A percentile compares a stretch with the other conserved stretches of the same genome.
Evolutionary conservation across 805 yeast genomes (phyloP).

Genomic region (Metschnikowia colocasiae): DNA sequence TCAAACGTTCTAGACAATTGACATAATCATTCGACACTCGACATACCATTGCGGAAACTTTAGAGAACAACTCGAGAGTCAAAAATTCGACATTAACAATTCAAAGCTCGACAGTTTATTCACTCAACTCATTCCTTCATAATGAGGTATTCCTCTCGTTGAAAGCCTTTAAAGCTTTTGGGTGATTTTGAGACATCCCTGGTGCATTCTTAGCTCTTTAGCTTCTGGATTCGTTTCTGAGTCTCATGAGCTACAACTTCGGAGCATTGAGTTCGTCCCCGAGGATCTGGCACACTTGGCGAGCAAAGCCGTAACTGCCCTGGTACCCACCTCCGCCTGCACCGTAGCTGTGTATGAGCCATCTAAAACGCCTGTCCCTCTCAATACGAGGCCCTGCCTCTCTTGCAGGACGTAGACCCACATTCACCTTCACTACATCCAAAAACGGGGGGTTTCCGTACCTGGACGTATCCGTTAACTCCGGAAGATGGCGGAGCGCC

Average conservation of each 20-base stretch:
- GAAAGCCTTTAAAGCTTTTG: too few relatives aligned
- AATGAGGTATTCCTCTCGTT: too few relatives aligned
- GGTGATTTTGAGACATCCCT: too few relatives aligned
- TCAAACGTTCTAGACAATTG: too few relatives aligned
- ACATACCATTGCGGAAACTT: too few relatives aligned
- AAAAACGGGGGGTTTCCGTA: constrained; percentile 26
- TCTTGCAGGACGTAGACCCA: constrained; percentile 40
- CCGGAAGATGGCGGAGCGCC: constrained; percentile 43
- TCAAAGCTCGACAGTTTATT: too few relatives aligned
- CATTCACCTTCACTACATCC: constrained; percentile 31
- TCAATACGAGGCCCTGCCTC: constrained; percentile 36
- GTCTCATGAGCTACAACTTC: constrained; percentile 1
- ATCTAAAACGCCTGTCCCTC: constrained; percentile 21
- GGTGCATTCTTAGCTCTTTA: too few relatives aligned
- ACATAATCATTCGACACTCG: too few relatives aligned
- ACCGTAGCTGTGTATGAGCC: constrained; percentile 64
- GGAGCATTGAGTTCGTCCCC: neutral
- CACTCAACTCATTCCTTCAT: too few relatives aligned
- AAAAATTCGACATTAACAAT: too few relatives aligned
- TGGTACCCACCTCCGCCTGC: constrained; percentile 46
- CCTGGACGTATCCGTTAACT: constrained; percentile 26
- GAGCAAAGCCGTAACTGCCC: constrained; percentile 62
- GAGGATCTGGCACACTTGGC: constrained; percentile 8
- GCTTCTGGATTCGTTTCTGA: neutral
- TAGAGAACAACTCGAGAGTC: too few relatives aligned